Evolutionary conservation across 768 basidiomycete species (phyloP).

Genomic region (Leccinum disarticulatum): DNA sequence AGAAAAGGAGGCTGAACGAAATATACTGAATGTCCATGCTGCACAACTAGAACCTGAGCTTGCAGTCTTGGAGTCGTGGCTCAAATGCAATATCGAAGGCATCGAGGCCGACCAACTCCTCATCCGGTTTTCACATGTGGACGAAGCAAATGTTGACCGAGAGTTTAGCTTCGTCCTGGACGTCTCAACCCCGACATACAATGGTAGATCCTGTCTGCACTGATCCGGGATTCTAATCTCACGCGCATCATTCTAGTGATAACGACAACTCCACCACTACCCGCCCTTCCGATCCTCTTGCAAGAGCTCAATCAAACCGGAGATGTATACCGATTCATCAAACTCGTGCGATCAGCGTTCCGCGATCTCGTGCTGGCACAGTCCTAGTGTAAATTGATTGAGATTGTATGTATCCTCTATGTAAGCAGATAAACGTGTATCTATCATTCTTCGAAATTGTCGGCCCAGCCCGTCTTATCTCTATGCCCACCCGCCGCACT

Average conservation of each 20-base stretch:
- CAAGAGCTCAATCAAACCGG: constrained; percentile 68
- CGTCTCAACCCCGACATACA: constrained; percentile 57
- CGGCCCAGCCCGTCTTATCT: constrained; percentile 80
- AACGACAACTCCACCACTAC: constrained; percentile 73
- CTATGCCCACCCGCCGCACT: constrained; percentile 55
- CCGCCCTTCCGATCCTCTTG: constrained; percentile 64
- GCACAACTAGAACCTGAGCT: constrained; percentile 56
- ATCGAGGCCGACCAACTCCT: constrained; percentile 71
- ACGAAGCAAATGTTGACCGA: constrained; percentile 52
- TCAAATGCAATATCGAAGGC: constrained; percentile 75
- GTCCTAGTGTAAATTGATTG: not conserved
- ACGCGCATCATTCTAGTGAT: constrained; percentile 50
- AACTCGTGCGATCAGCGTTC: constrained; percentile 59
- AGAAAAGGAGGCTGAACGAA: constrained; percentile 72
- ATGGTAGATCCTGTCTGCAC: constrained; percentile 47
- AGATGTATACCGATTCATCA: constrained; percentile 73
- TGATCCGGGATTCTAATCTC: not conserved
- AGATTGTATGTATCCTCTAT: not conserved
- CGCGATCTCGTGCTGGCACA: constrained; percentile 22
- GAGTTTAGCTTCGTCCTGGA: constrained; percentile 82
- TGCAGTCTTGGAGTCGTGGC: constrained; percentile 50
- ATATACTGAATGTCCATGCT: constrained; percentile 53
- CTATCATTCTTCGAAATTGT: constrained; percentile 31
- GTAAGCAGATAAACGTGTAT: not conserved
- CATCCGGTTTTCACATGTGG: constrained; percentile 68